These are phyloP conservation scores for Rhododendron mucronatum DNA, from an alignment of 148 eudicot species.

Conservation along the genomic window DNA sequence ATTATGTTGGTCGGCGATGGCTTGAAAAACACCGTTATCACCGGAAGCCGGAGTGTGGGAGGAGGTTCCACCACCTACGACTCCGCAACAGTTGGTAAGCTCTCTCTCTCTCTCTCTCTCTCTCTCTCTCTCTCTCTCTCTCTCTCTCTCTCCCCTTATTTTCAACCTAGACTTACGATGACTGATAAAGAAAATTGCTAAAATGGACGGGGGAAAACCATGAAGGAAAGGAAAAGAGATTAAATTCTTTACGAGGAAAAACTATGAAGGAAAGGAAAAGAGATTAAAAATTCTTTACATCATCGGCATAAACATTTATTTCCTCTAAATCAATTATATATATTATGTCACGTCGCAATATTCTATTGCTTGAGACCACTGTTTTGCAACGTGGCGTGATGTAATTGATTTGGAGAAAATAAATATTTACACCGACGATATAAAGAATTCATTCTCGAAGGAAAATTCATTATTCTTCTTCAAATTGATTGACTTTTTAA, in stretches of 20 bases:
- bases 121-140: not conserved
- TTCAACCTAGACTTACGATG: too few relatives aligned
- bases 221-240: not conserved
- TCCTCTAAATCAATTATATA: too few relatives aligned
- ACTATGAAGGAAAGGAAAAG: too few relatives aligned
- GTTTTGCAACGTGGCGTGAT: too few relatives aligned
- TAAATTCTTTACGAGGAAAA: not conserved
- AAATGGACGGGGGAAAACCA: not conserved
- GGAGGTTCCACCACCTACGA: constrained; percentile 35
- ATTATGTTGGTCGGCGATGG: constrained; percentile 54
- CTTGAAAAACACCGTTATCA: constrained; percentile 31
- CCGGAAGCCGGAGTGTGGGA: constrained; percentile 37
- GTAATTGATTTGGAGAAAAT: too few relatives aligned
- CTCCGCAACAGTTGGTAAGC: constrained; percentile 44
- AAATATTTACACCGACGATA: too few relatives aligned
- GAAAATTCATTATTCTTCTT: not conserved
- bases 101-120: not conserved
- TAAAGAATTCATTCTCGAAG: not conserved
- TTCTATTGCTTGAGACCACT: too few relatives aligned
- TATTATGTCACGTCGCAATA: too few relatives aligned
- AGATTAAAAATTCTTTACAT: too few relatives aligned
- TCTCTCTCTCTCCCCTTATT: not conserved
- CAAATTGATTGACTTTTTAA: not conserved
- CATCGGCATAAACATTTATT: too few relatives aligned
- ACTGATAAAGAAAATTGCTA: too few relatives aligned